Percentiles rank a stretch among this genome's conserved stretches.
Conservation (phyloP, 2,329 filamentous ascomycete genomes). For the Cordyceps cicadae region DNA sequence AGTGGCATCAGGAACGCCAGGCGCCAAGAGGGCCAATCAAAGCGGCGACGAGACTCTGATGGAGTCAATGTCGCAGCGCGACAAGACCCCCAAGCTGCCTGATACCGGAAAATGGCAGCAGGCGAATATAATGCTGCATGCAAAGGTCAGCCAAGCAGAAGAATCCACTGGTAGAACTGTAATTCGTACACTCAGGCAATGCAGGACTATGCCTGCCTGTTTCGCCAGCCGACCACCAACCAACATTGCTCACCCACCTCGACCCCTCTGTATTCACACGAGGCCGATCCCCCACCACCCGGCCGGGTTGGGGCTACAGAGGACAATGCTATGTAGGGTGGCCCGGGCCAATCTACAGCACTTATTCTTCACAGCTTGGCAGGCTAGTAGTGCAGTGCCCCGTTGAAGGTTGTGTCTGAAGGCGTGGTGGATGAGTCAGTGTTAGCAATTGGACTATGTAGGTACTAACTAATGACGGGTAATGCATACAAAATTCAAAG, state of each 20-base stretch:
- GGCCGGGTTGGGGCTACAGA: not conserved
- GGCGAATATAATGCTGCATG: not conserved
- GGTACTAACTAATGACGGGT: no score
- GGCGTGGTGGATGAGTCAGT: no score
- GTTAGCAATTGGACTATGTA: no score
- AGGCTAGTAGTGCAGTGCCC: no score
- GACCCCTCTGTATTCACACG: not conserved
- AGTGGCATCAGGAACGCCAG: conserved; percentile 2
- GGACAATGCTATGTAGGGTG: no score
- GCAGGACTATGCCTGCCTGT: not conserved
- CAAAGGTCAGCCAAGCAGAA: not conserved
- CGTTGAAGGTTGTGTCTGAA: no score
- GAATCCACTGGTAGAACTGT: not conserved
- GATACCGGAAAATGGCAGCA: not conserved
- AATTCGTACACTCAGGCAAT: not conserved
- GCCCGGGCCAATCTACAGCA: no score
- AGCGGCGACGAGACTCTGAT: not conserved
- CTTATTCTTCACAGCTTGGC: no score
- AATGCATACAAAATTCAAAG: not conserved
- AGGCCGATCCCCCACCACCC: not conserved
- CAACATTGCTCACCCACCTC: not conserved
- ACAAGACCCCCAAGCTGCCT: not conserved
- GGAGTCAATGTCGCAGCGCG: not conserved
- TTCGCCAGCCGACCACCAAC: not conserved
- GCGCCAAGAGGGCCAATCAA: conserved; percentile 11